These are phyloP conservation scores for Trypanosoma cruzi DNA, from an alignment of 208 protist genomes.

Conservation along the genomic window DNA sequence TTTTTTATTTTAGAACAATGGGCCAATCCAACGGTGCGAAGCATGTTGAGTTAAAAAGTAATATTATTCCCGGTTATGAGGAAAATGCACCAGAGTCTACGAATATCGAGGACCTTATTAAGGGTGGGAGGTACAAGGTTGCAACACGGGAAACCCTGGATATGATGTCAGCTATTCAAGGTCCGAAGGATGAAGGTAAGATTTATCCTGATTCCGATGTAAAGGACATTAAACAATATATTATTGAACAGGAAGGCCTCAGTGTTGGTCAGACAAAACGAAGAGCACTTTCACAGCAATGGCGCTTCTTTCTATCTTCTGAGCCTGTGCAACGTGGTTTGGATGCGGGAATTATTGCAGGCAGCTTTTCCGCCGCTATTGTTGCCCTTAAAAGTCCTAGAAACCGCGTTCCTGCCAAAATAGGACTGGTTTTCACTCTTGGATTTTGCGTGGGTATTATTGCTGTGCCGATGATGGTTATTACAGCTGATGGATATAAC, in stretches of 20 bases:
- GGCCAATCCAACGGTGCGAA: conserved; percentile 35
- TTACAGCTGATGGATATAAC: conserved; percentile 69
- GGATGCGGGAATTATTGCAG: conserved; percentile 80
- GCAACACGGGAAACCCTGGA: conserved; percentile 65
- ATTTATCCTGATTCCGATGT: conserved; percentile 78
- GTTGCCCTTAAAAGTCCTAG: conserved; percentile 53
- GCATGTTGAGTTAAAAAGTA: conserved; percentile 15
- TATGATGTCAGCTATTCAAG: conserved; percentile 82
- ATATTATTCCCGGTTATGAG: conserved; percentile 39
- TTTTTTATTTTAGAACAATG: conserved; percentile 22
- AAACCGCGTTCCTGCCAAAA: conserved; percentile 63
- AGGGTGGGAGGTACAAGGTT: conserved; percentile 75
- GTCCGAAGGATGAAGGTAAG: conserved; percentile 48
- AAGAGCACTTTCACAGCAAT: conserved; percentile 72
- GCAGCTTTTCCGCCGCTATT: conserved; percentile 72
- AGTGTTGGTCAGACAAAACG: conserved; percentile 63
- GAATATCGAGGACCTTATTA: conserved; percentile 71
- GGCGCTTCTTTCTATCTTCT: conserved; percentile 85
- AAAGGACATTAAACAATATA: conserved; percentile 79
- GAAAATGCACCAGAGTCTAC: conserved; percentile 69
- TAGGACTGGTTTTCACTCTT: conserved; percentile 61
- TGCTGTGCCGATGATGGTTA: conserved; percentile 66
- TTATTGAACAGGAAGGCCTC: conserved; percentile 84
- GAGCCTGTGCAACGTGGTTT: conserved; percentile 85
- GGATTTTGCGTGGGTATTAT: conserved; percentile 78